These are phyloP conservation scores for Amylostereum areolatum DNA, from an alignment of 1,284 basidiomycete species.

Conservation along the genomic window DNA sequence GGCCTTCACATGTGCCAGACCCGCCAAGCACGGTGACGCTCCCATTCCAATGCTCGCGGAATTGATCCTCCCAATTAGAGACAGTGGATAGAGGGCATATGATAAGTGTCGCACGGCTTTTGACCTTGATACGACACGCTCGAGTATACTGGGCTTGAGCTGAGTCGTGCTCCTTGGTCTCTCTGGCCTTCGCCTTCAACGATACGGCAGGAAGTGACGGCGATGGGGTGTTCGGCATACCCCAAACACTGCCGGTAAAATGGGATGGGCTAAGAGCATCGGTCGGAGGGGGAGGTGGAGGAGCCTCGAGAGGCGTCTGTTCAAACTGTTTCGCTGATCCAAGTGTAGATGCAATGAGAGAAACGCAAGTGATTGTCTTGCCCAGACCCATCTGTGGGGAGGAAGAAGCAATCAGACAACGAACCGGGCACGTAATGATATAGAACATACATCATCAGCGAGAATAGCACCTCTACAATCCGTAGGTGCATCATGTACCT, in stretches of 20 bases:
- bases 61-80: constrained; percentile 98
- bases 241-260: constrained; percentile 77
- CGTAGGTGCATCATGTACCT: constrained; percentile 58
- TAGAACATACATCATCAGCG: constrained; percentile 80
- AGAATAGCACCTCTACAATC: constrained; percentile 89
- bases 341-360: constrained; percentile 86
- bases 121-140: constrained; percentile 67
- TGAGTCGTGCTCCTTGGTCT: constrained; percentile 57
- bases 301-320: constrained; percentile 40
- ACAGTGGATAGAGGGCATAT: constrained; percentile 96
- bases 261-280: constrained; percentile 50
- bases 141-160: constrained; percentile 64
- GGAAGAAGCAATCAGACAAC: constrained; percentile 7
- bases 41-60: constrained; percentile 91
- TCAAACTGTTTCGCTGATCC: constrained; percentile 68
- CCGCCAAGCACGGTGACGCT: constrained; percentile 81
- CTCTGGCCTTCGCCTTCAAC: constrained; percentile 58
- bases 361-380: constrained; percentile 93
- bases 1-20: constrained; percentile 30
- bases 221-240: constrained; percentile 66
- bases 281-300: constrained; percentile 36
- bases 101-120: constrained; percentile 90
- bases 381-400: constrained; percentile 87
- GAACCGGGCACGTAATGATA: constrained; percentile 8
- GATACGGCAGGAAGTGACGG: constrained; percentile 19